These are phyloP conservation scores for Fagopyrum esculentum DNA, from an alignment of 148 eudicot genomes.

Conservation along the genomic window DNA sequence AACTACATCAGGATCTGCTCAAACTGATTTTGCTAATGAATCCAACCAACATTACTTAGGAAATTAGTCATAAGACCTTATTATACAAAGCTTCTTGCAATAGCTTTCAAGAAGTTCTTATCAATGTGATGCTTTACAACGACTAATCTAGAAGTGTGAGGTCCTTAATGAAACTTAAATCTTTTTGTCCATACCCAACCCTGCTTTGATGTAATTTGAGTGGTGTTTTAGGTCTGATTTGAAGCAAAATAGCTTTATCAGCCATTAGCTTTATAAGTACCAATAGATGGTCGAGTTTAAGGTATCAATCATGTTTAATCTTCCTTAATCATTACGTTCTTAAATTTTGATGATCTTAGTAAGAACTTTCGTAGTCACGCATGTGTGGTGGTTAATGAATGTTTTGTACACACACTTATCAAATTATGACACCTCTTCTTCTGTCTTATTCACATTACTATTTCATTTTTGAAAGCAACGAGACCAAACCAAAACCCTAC, in stretches of 20 bases:
- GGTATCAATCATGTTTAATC: not conserved
- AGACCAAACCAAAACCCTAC: not conserved
- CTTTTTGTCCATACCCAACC: no score
- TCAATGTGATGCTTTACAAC: no score
- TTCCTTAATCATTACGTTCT: not conserved
- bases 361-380: not conserved
- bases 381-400: not conserved
- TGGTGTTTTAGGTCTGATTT: no score
- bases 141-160: no score
- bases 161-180: no score
- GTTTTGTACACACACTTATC: not conserved
- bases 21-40: no score
- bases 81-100: no score
- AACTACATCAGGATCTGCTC: no score
- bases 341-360: not conserved
- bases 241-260: not conserved
- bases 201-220: not conserved
- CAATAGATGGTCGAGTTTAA: not conserved
- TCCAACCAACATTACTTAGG: no score
- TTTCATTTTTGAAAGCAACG: not conserved
- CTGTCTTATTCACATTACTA: not conserved
- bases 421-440: not conserved
- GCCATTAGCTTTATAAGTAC: not conserved
- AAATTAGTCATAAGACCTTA: no score
- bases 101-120: no score